These are phyloP conservation scores for Fusarium bulbicola DNA, from an alignment of 2,329 filamentous ascomycete species.

Conservation along the genomic window DNA sequence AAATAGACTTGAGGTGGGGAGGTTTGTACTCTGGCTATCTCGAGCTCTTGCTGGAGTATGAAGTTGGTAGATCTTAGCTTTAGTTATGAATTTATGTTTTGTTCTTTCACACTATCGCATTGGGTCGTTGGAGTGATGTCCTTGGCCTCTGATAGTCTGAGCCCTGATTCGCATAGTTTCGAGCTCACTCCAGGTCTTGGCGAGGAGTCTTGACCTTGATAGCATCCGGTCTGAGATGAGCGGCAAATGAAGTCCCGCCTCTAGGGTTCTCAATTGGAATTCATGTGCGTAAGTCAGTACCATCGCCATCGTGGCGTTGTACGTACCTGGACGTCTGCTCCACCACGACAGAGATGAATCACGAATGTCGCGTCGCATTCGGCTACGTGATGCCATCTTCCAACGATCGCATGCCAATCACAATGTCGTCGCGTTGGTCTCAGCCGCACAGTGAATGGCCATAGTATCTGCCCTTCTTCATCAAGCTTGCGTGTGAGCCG, in stretches of 20 bases:
- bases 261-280: fast-evolving
- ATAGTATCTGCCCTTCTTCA: background rate
- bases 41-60: background rate
- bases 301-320: fast-evolving
- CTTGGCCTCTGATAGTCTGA: background rate
- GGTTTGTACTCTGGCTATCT: background rate
- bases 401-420: fast-evolving
- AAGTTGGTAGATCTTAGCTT: background rate
- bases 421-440: fast-evolving
- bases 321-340: background rate
- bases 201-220: background rate
- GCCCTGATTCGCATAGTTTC: background rate
- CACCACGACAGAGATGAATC: background rate
- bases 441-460: fast-evolving
- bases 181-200: fast-evolving
- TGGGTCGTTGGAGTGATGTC: background rate
- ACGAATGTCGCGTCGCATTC: background rate
- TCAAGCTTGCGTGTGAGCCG: fast-evolving
- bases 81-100: background rate
- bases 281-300: fast-evolving
- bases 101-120: too few species aligned
- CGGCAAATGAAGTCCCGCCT: fast-evolving
- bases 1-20: background rate
- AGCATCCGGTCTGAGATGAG: background rate
- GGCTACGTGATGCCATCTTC: background rate